A percentile compares a stretch with the other conserved stretches of the same genome.
Conservation (phyloP, 306 rosid species). For the Prunus fruticosa region DNA sequence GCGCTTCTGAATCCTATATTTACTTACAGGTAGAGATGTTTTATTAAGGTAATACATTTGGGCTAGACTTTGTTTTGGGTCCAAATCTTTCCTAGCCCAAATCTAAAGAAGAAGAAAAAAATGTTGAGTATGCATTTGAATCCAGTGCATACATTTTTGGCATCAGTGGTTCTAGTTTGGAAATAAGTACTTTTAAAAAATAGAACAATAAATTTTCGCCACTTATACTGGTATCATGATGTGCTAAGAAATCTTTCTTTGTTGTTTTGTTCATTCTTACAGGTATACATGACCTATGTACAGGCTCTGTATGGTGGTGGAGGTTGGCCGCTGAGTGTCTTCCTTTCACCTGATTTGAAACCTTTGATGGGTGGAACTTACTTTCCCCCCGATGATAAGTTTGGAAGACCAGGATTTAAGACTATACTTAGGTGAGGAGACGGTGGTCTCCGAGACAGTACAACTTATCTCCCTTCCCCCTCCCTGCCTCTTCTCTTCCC, state of each 20-base stretch:
- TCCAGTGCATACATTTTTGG: not conserved
- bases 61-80: not conserved
- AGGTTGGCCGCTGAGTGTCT: constrained; percentile 93
- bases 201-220: not conserved
- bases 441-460: constrained; percentile 1
- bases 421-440: constrained; percentile 74
- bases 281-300: constrained; percentile 98
- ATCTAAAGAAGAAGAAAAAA: not conserved
- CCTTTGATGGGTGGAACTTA: constrained; percentile 99
- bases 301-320: constrained; percentile 98
- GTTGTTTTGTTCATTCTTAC: constrained; percentile 9
- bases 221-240: constrained; percentile 15
- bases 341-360: constrained; percentile 91
- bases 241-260: constrained; percentile 2
- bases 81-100: not conserved
- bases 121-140: not conserved
- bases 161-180: not conserved
- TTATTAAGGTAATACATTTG: not conserved
- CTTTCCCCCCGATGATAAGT: constrained; percentile 89
- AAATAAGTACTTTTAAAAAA: not conserved
- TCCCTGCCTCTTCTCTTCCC: not conserved
- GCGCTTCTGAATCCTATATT: not conserved
- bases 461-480: constrained; percentile 1
- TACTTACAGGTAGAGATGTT: not conserved
- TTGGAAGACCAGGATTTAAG: constrained; percentile 86